These are phyloP conservation scores for Brassica cretica DNA, from an alignment of 345 rosid species.

Conservation along the genomic window DNA sequence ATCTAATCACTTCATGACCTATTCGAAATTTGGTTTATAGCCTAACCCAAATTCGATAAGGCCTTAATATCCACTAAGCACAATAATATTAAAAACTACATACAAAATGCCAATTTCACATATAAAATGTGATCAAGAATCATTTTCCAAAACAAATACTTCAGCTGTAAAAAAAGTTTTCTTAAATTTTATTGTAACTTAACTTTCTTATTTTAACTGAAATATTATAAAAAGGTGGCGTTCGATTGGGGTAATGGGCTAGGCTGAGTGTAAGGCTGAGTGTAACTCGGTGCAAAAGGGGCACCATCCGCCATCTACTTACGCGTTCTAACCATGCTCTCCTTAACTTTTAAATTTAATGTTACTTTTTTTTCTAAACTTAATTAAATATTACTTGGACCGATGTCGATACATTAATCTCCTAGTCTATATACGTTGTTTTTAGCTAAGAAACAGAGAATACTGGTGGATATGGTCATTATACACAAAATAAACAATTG, in stretches of 20 bases:
- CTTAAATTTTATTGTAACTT: not conserved
- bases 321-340: conserved; percentile 32
- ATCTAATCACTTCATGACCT: not conserved
- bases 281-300: conserved; percentile 1
- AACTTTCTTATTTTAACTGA: not conserved
- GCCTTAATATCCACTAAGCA: not conserved
- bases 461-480: conserved; percentile 16
- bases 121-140: not conserved
- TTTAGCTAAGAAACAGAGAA: not conserved
- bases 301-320: conserved; percentile 12
- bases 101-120: not conserved
- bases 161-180: not conserved
- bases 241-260: not conserved
- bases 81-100: not conserved
- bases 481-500: not conserved
- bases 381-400: not conserved
- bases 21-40: not conserved
- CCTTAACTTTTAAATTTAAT: conserved; percentile 1
- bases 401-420: not conserved
- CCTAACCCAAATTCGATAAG: not conserved
- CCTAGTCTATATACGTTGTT: conserved; percentile 8
- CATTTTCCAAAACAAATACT: not conserved
- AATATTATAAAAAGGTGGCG: not conserved
- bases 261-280: not conserved
- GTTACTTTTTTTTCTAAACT: not conserved